These are phyloP conservation scores for Xylariaceae sp. DNA, from an alignment of 2,329 filamentous ascomycete species.

Conservation along the genomic window DNA sequence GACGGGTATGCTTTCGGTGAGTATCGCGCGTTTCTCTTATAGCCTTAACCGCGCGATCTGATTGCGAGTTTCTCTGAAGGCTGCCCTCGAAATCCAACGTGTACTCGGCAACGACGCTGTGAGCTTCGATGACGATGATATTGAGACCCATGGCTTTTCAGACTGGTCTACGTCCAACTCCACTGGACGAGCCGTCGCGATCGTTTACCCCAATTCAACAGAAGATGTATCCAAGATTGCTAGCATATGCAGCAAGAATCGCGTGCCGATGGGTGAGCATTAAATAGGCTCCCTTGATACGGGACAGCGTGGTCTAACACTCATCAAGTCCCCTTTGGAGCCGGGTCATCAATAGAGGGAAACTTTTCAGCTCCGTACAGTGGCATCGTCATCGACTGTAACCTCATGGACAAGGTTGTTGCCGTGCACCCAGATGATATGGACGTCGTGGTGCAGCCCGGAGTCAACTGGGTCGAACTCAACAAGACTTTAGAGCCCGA, in stretches of 20 bases:
- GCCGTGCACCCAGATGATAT: constrained; percentile 62
- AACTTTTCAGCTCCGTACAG: constrained; percentile 65
- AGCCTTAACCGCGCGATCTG: too few species aligned
- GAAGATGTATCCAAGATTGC: neutral
- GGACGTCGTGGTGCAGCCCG: constrained; percentile 68
- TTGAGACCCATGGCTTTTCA: neutral
- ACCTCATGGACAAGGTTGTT: constrained; percentile 62
- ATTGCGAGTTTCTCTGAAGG: too few species aligned
- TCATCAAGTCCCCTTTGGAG: too few species aligned
- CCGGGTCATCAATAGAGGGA: constrained; percentile 47
- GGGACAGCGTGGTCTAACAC: too few species aligned
- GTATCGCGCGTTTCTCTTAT: too few species aligned
- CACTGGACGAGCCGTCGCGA: neutral
- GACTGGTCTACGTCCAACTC: neutral
- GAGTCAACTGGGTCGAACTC: constrained; percentile 63
- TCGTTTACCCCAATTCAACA: neutral
- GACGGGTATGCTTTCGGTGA: too few species aligned
- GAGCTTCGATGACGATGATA: neutral
- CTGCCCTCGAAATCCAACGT: too few species aligned
- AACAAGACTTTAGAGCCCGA: constrained; percentile 60
- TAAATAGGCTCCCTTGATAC: too few species aligned
- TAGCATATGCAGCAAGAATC: too few species aligned
- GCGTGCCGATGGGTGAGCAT: too few species aligned
- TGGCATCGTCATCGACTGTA: constrained; percentile 67
- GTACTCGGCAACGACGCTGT: neutral